Percentiles rank a stretch among this genome's conserved stretches.
Conservation (phyloP, 2,329 filamentous ascomycete genomes). For the Penicillium sp. region DNA sequence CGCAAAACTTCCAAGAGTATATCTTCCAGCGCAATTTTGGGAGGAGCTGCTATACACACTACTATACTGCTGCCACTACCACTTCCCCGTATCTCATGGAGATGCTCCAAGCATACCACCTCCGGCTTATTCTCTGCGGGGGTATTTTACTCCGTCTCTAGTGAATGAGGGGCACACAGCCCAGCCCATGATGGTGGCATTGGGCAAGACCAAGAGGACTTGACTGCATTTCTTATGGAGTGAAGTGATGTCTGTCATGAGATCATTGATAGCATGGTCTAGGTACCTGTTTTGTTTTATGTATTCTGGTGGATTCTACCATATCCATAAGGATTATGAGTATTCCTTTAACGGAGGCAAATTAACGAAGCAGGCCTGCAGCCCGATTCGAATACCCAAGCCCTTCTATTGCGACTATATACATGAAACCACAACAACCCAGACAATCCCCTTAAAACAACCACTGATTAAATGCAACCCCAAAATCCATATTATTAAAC, state of each 20-base stretch:
- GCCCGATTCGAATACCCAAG: too few relatives aligned
- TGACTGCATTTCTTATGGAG: background rate
- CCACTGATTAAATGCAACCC: slow-evolving; percentile 24
- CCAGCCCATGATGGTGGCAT: background rate
- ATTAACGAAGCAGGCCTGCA: background rate
- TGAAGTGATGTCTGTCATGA: background rate
- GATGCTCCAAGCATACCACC: too few relatives aligned
- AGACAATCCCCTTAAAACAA: slow-evolving; percentile 11
- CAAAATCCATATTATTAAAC: slow-evolving; percentile 25
- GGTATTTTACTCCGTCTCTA: too few relatives aligned
- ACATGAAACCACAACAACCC: background rate
- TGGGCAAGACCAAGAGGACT: background rate
- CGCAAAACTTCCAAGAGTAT: too few relatives aligned
- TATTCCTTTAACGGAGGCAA: background rate
- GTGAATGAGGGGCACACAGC: background rate
- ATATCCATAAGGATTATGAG: background rate
- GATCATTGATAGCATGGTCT: background rate
- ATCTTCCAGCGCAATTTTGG: too few relatives aligned
- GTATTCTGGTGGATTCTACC: background rate
- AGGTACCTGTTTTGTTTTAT: background rate
- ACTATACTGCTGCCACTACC: too few relatives aligned
- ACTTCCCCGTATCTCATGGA: too few relatives aligned
- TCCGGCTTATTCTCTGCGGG: too few relatives aligned
- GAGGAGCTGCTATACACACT: too few relatives aligned
- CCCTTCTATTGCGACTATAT: background rate